Evolutionary conservation across 2,329 filamentous ascomycete species (phyloP).

Genomic region (Trichoderma oligosporum): DNA sequence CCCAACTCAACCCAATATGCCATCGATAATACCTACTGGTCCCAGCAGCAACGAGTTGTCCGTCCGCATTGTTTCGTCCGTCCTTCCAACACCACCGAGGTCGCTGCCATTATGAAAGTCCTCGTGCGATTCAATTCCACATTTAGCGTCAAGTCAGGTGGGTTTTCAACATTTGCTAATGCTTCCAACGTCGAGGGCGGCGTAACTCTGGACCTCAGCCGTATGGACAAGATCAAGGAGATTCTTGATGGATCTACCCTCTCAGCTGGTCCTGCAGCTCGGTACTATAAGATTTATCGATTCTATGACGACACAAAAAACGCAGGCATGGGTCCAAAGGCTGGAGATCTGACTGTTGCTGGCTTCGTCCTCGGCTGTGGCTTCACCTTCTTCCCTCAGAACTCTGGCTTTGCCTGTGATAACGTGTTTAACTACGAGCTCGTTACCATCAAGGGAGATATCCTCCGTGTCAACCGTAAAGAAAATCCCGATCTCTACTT

Average conservation of each 20-base stretch:
- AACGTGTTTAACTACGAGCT: conserved; percentile 24
- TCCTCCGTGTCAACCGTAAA: conserved; percentile 38
- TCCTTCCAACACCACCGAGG: conserved; percentile 21
- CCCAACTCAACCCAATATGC: background rate
- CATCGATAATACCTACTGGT: conserved; percentile 31
- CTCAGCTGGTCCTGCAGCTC: conserved; percentile 41
- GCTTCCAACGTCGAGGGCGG: conserved; percentile 41
- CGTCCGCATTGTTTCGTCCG: conserved; percentile 23
- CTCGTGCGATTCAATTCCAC: conserved; percentile 19
- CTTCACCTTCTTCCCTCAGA: conserved; percentile 46
- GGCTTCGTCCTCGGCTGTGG: conserved; percentile 47
- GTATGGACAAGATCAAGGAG: conserved; percentile 36
- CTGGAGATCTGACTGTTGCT: conserved; percentile 40
- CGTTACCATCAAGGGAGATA: conserved; percentile 38
- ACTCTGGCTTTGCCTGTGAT: conserved; percentile 26
- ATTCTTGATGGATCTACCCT: conserved; percentile 34
- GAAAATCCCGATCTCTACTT: conserved; percentile 41
- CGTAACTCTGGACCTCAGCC: conserved; percentile 42
- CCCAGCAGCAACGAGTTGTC: conserved; percentile 28
- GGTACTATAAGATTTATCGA: conserved; percentile 43
- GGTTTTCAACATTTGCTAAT: conserved; percentile 46
- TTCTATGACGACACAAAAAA: conserved; percentile 37
- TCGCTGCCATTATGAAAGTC: conserved; percentile 20
- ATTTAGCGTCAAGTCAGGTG: conserved; percentile 51
- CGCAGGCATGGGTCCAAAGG: conserved; percentile 40